phyloP scores from a whole-genome alignment of 169 alveolate species.

The Cyclospora cayetanensis region DNA sequence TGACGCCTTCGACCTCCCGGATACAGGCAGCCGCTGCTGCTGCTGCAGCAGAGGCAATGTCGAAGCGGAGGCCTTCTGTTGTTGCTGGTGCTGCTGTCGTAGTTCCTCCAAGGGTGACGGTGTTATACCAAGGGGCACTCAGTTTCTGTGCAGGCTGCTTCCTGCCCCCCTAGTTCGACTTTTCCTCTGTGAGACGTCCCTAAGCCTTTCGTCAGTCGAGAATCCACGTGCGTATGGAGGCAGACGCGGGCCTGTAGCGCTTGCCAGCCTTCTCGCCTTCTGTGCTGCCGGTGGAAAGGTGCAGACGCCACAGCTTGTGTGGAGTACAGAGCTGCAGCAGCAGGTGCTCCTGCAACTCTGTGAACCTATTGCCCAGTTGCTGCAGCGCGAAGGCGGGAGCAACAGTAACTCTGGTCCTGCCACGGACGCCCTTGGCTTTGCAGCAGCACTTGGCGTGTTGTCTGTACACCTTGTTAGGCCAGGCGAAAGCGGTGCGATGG shows the following conservation, averaged over 20 bases:
- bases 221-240: background rate
- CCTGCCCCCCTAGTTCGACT: conserved; percentile 8
- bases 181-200: background rate
- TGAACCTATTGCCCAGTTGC: conserved; percentile 3
- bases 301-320: conserved; percentile 20
- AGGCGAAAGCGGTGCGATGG: background rate
- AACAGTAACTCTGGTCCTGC: background rate
- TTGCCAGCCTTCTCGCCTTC: background rate
- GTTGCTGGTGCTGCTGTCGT: conserved; percentile 64
- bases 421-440: conserved; percentile 10
- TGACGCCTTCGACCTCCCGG: background rate
- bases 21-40: conserved; percentile 37
- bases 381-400: conserved; percentile 57
- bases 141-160: conserved; percentile 16
- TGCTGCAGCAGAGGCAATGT: background rate
- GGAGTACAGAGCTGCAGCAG: conserved; percentile 21
- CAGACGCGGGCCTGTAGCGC: conserved; percentile 30
- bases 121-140: background rate
- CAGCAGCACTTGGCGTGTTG: background rate
- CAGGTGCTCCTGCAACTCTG: conserved; percentile 43
- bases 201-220: background rate
- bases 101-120: too few relatives aligned
- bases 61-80: background rate
- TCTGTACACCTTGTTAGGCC: background rate
- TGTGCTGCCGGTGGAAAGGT: conserved; percentile 41